Conservation (phyloP, 179 eudicot species). For the Vitellaria paradoxa region DNA sequence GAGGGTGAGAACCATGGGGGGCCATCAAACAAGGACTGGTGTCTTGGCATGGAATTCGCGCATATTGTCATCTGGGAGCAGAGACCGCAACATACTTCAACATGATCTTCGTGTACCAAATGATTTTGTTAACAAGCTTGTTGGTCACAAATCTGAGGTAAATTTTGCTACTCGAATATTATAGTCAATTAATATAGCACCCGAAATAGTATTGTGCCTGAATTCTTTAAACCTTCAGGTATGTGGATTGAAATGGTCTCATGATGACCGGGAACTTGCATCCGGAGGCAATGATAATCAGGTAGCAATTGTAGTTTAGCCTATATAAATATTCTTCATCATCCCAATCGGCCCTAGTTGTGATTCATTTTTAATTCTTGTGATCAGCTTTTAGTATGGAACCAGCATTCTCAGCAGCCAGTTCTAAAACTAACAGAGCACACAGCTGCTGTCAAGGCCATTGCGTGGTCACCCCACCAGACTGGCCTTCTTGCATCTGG, state of each 20-base stretch:
- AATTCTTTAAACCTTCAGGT: slow-evolving; percentile 42
- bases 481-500: slow-evolving; percentile 86
- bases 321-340: background rate
- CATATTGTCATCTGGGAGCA: slow-evolving; percentile 84
- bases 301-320: slow-evolving; percentile 29
- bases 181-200: background rate
- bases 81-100: slow-evolving; percentile 93
- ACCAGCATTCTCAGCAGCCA: slow-evolving; percentile 84
- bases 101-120: slow-evolving; percentile 90
- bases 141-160: slow-evolving; percentile 98
- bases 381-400: slow-evolving; percentile 87
- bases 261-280: slow-evolving; percentile 96
- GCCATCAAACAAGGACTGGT: slow-evolving; percentile 96
- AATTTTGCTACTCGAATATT: background rate
- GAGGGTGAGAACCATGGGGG: slow-evolving; percentile 73
- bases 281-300: slow-evolving; percentile 99
- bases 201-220: background rate
- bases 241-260: slow-evolving; percentile 98
- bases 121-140: slow-evolving; percentile 84
- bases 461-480: slow-evolving; percentile 98
- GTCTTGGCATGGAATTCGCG: slow-evolving; percentile 96
- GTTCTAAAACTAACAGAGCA: slow-evolving; percentile 72
- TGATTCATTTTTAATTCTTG: background rate
- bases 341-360: background rate
- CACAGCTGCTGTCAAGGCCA: slow-evolving; percentile 98